Percentiles rank a stretch among this genome's conserved stretches.
Conservation (phyloP, 177 flowering plant species). For the Vitis hybrid region DNA sequence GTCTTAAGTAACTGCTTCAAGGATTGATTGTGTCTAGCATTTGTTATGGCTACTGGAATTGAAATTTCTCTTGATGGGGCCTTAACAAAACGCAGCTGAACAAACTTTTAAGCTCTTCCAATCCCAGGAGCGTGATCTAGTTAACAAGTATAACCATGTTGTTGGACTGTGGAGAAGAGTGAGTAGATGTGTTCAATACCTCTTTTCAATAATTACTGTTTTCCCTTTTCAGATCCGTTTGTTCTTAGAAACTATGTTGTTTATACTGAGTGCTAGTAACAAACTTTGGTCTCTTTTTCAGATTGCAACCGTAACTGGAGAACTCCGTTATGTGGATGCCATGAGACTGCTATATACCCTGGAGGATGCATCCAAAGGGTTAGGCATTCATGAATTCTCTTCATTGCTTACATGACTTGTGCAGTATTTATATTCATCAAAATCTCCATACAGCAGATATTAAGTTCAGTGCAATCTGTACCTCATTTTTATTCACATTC, state of each 20-base stretch:
- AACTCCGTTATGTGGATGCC: constrained; percentile 81
- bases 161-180: constrained; percentile 95
- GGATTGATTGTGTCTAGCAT: background rate
- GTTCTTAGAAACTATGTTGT: background rate
- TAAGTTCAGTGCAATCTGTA: background rate
- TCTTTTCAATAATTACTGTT: background rate
- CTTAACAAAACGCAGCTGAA: constrained; percentile 70
- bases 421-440: background rate
- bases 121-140: constrained; percentile 70
- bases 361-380: constrained; percentile 89
- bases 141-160: constrained; percentile 77
- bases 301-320: constrained; percentile 80
- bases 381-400: constrained; percentile 16
- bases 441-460: background rate
- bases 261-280: background rate
- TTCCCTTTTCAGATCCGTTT: background rate
- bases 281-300: constrained; percentile 27
- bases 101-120: constrained; percentile 73
- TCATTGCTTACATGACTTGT: background rate
- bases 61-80: constrained; percentile 2
- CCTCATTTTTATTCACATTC: background rate
- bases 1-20: background rate
- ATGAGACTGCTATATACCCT: constrained; percentile 59
- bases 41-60: background rate
- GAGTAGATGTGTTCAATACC: constrained; percentile 29